These are phyloP conservation scores for Alternaria incomplexa DNA, from an alignment of 2,329 filamentous ascomycete genomes.

Conservation along the genomic window DNA sequence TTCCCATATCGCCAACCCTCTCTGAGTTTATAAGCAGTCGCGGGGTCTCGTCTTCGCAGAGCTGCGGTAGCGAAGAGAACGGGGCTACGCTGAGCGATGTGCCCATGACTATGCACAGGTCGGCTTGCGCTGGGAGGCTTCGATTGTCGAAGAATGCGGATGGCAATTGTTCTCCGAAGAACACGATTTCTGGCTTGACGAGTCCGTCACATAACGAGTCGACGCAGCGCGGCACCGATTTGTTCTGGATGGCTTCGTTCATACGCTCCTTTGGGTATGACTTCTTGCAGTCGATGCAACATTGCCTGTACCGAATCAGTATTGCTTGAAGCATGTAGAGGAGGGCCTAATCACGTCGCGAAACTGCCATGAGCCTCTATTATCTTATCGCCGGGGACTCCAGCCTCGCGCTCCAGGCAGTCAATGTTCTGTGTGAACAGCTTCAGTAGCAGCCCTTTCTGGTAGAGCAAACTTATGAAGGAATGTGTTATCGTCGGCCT, in stretches of 20 bases:
- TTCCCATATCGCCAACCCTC: constrained; percentile 78
- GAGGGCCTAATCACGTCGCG: constrained; percentile 55
- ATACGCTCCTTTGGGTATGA: constrained; percentile 77
- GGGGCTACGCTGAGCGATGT: constrained; percentile 88
- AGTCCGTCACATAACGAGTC: constrained; percentile 71
- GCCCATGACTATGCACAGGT: constrained; percentile 84
- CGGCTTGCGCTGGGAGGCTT: constrained; percentile 65
- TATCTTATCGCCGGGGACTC: constrained; percentile 79
- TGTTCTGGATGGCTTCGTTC: constrained; percentile 69
- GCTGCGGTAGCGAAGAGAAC: constrained; percentile 79
- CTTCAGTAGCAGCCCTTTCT: constrained; percentile 79
- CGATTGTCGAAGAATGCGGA: constrained; percentile 67
- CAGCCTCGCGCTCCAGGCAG: constrained; percentile 86
- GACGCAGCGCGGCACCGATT: constrained; percentile 73
- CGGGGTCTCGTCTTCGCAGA: constrained; percentile 68
- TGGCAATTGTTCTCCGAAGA: constrained; percentile 82
- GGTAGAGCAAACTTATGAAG: constrained; percentile 82
- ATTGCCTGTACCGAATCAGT: constrained; percentile 61
- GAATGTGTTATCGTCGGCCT: constrained; percentile 87
- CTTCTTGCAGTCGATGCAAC: constrained; percentile 85
- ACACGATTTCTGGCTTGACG: constrained; percentile 94
- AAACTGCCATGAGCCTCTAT: constrained; percentile 97
- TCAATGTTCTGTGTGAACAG: constrained; percentile 99
- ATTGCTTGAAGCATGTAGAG: too few relatives aligned
- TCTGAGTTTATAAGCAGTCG: constrained; percentile 89